A percentile compares a stretch with the other conserved stretches of the same genome.
Evolutionary conservation across 495 filamentous ascomycete species (phyloP).

Genomic region (Aspergillus steynii): DNA sequence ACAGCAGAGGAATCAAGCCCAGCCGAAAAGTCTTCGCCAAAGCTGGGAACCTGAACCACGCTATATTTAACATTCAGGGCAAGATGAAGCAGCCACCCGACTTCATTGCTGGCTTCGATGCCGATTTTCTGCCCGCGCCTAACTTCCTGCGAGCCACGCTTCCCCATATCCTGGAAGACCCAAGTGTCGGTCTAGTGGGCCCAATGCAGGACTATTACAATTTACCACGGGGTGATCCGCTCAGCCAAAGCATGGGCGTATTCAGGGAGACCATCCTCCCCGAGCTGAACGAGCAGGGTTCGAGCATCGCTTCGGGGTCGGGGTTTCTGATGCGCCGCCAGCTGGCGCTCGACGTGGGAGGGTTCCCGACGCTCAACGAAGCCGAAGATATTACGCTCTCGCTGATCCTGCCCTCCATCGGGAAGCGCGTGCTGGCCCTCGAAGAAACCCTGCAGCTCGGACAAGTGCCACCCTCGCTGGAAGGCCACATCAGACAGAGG

Average conservation of each 20-base stretch:
- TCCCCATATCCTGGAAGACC: conserved; percentile 47
- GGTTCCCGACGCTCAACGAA: conserved; percentile 51
- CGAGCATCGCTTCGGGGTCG: conserved; percentile 44
- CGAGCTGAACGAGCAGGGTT: conserved; percentile 26
- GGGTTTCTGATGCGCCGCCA: conserved; percentile 49
- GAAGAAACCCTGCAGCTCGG: conserved; percentile 54
- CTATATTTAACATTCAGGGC: conserved; percentile 38
- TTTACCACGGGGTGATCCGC: conserved; percentile 47
- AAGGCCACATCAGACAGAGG: conserved; percentile 51
- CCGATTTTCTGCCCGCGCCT: conserved; percentile 46
- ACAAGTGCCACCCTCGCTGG: conserved; percentile 48
- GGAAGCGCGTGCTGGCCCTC: conserved; percentile 45
- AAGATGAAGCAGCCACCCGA: conserved; percentile 37
- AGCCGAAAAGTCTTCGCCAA: conserved; percentile 48
- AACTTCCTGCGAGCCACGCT: conserved; percentile 52
- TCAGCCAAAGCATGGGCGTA: conserved; percentile 45
- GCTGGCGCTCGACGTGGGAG: conserved; percentile 45
- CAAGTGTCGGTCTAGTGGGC: conserved; percentile 29
- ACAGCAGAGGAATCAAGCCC: conserved; percentile 38
- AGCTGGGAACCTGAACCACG: conserved; percentile 57
- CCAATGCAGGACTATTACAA: conserved; percentile 53
- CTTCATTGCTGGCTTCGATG: conserved; percentile 40
- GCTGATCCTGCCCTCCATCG: conserved; percentile 41
- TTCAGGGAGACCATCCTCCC: conserved; percentile 42
- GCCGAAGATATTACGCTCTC: conserved; percentile 54